These are phyloP conservation scores for Umbelopsis vinacea DNA, from an alignment of 192 early-diverging fungal species.

Conservation along the genomic window DNA sequence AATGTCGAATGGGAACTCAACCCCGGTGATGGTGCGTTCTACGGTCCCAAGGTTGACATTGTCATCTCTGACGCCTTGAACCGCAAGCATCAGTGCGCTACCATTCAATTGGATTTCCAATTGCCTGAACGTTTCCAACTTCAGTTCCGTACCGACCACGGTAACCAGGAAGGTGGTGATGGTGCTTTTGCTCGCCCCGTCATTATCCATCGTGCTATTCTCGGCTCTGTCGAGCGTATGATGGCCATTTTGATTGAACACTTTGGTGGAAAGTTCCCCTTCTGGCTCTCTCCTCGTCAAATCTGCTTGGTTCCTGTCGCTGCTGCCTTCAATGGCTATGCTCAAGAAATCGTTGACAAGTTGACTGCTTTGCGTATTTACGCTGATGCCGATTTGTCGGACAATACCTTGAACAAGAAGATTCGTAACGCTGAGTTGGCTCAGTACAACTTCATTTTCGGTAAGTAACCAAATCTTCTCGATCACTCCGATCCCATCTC, in stretches of 20 bases:
- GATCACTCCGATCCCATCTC: neutral
- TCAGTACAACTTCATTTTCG: conserved; percentile 95
- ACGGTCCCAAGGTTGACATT: conserved; percentile 99
- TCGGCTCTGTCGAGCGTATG: conserved; percentile 96
- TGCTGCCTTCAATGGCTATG: conserved; percentile 79
- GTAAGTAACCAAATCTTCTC: conserved; percentile 20
- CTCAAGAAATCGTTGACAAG: conserved; percentile 69
- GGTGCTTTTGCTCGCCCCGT: conserved; percentile 74
- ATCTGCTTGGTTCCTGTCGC: conserved; percentile 90
- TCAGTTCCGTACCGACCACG: conserved; percentile 79
- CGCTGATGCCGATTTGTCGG: conserved; percentile 85
- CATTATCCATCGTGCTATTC: conserved; percentile 98
- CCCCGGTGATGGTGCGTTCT: conserved; percentile 98
- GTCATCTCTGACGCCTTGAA: conserved; percentile 90
- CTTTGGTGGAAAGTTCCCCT: conserved; percentile 97
- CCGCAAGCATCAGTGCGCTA: conserved; percentile 94
- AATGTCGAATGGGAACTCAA: conserved; percentile 86
- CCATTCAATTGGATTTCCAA: conserved; percentile 98
- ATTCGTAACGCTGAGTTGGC: conserved; percentile 93
- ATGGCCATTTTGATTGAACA: conserved; percentile 95
- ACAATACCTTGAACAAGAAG: conserved; percentile 95
- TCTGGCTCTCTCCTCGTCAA: conserved; percentile 98
- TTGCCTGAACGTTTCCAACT: conserved; percentile 93
- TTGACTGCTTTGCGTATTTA: conserved; percentile 78
- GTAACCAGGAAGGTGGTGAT: conserved; percentile 53